Evolutionary conservation across 257 asterid genomes (phyloP), one percentile per base, ranked within the genome.

Genomic region (Hygrophila difformis): DNA sequence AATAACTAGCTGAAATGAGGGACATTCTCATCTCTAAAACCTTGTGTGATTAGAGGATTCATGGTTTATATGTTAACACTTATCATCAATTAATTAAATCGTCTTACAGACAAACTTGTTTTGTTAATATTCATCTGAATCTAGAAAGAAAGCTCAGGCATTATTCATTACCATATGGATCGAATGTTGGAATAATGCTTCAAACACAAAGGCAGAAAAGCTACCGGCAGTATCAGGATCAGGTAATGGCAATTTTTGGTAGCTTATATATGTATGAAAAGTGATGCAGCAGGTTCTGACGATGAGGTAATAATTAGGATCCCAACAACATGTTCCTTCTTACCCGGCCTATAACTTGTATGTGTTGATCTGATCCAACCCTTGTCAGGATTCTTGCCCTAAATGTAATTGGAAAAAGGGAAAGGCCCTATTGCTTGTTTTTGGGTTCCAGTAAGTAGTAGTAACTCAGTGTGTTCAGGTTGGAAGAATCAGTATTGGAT

Each of bases 291-390:
- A 52, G 48, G 26, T 15, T 18, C 35, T 15, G 20, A 23, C 12
- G 70, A 57, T n/a, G n/a, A n/a, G n/a, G n/a, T n/a, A 44, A 3
- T 47, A 12, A 57, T 34, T n/a, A 66, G 59, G 50, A 57, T 22
- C 16, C 60, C 60, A 16, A 42, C 7, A 47, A 34, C 51, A 18
- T 21, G 53, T 57, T 34, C 42, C 3, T 16, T 28, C 16, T 36
- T 23, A 19, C 19, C 7, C 7, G 7, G 29, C 29, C 29, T 24
- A 13, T 37, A 29, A 29, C 5, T 26, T 18, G 33, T 7, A n/a
- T n/a, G n/a, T n/a, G n/a, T n/a, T n/a, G n/a, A n/a, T 31, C 43
- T 59, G 39, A 15, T 58, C 18, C 36, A 48, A 41, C 35, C 28
- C 11, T 15, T 3, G 16, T 17, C 6, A 15, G 42, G 21, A 21